Percentiles rank a stretch among this genome's conserved stretches.
Evolutionary conservation across 257 asterid species (phyloP).

Genomic region (Nyctanthes arbortristis): DNA sequence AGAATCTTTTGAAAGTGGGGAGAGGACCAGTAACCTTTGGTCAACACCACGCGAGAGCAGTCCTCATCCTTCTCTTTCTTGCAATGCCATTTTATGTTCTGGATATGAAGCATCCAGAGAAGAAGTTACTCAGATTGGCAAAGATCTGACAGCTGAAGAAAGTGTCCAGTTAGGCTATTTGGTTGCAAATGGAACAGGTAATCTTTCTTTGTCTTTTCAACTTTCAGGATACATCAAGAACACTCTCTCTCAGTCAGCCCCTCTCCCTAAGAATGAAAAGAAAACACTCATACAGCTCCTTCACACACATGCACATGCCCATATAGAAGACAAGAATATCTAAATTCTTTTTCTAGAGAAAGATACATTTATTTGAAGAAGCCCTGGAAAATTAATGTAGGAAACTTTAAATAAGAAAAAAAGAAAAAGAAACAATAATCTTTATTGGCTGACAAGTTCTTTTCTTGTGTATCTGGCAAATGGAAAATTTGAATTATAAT

Average conservation of each 20-base stretch:
- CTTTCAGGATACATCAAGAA: no score
- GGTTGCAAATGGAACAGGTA: slow-evolving; percentile 68
- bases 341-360: not conserved
- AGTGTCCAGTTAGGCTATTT: slow-evolving; percentile 79
- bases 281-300: no score
- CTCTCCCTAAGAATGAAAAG: no score
- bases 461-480: no score
- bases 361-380: not conserved
- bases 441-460: no score
- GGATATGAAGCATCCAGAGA: slow-evolving; percentile 86
- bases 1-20: slow-evolving; percentile 95
- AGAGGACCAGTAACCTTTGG: slow-evolving; percentile 67
- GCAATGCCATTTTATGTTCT: slow-evolving; percentile 90
- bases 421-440: no score
- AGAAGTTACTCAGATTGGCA: slow-evolving; percentile 81
- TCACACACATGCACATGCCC: not conserved
- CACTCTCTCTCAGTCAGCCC: no score
- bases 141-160: slow-evolving; percentile 65
- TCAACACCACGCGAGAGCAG: slow-evolving; percentile 61
- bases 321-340: not conserved
- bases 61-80: slow-evolving; percentile 88
- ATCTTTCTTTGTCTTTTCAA: slow-evolving; percentile 14
- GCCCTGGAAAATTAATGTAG: not conserved
- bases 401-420: not conserved
- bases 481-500: no score